Base-by-base conservation (phyloP, 768 basidiomycete species). In the Clitopilus passeckerianus region DNA sequence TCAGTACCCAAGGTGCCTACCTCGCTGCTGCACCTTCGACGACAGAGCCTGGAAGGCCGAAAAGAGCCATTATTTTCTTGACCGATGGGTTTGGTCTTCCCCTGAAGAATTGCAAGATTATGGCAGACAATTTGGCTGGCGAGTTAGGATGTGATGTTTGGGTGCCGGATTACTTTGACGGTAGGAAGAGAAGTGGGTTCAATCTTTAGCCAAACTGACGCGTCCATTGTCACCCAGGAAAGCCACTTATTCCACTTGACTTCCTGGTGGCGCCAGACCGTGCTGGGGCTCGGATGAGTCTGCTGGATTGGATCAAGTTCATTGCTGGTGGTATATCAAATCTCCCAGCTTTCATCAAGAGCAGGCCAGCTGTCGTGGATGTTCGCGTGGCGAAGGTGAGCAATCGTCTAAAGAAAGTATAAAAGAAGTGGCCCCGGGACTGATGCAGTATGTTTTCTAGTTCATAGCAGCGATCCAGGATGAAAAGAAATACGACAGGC, bases 71-170 rank as follows among this genome's bases (percentile, higher is more conserved):
- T 44, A 60, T 84, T n/a, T 66, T 84, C 14, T 70, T 84, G 52
- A 82, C 80, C 0, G 83, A 86, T 57, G 75, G 74, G n/a, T 86
- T 84, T 63, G 85, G 83, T 1, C 70, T 85, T 1, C 71, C 75
- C 5, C 63, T 84, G 34, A 71, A 74, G 14, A 85, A 86, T 60
- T 74, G 68, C 65, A 84, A 80, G 65, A 72, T 86, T 54, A 70
- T 85, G 1, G 83, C 83, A 2, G 83, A 86, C 68, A 68, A 67
- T 33, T 69, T 81, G 16, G 75, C 80, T 9, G 70, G 75, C 58
- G 57, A 70, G 7, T 62, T 85, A 24, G 70, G 69, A 4, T 80
- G 82, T 58, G 84, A 86, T 63, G 83, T 84, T 23, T 85, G 81
- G 80, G 73, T 80, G 57, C 84, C 83, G 6, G 85, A 86, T 67